Conservation (phyloP, 768 basidiomycete species). For the Suillus placidus region DNA sequence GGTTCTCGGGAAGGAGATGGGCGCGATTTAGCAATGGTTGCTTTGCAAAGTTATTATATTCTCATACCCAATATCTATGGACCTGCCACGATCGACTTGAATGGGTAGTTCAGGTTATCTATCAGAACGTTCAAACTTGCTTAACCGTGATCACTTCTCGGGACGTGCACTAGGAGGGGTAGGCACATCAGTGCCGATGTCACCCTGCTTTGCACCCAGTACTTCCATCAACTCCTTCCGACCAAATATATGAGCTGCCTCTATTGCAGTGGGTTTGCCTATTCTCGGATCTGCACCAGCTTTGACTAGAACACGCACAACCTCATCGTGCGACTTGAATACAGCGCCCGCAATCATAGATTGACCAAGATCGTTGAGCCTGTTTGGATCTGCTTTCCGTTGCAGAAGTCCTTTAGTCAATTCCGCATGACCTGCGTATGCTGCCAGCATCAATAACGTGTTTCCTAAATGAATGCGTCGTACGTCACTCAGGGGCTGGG, state of each 20-base stretch:
- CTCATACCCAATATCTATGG: background rate
- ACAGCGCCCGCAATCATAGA: constrained; percentile 77
- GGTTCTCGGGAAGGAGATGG: constrained; percentile 77
- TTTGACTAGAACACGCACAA: constrained; percentile 56
- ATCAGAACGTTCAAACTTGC: background rate
- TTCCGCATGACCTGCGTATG: constrained; percentile 66
- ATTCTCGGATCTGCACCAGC: constrained; percentile 62
- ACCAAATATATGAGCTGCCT: constrained; percentile 70
- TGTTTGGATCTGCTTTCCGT: constrained; percentile 65
- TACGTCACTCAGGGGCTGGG: constrained; percentile 4
- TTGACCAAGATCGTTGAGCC: constrained; percentile 71
- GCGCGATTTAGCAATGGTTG: constrained; percentile 34
- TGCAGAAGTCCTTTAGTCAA: constrained; percentile 56
- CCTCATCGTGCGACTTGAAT: constrained; percentile 69
- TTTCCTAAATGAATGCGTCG: constrained; percentile 51
- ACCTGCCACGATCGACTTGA: background rate
- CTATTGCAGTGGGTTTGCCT: constrained; percentile 69
- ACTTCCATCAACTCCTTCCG: constrained; percentile 56
- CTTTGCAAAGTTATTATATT: background rate
- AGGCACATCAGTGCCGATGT: constrained; percentile 39
- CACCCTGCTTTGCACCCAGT: constrained; percentile 62
- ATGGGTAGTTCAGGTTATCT: background rate
- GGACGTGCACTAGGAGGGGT: constrained; percentile 24
- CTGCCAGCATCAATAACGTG: constrained; percentile 77
- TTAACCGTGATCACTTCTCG: background rate